A percentile compares a stretch with the other conserved stretches of the same genome.
Evolutionary conservation across 2,329 filamentous ascomycete species (phyloP).

Genomic region (Aureobasidium pullulans): DNA sequence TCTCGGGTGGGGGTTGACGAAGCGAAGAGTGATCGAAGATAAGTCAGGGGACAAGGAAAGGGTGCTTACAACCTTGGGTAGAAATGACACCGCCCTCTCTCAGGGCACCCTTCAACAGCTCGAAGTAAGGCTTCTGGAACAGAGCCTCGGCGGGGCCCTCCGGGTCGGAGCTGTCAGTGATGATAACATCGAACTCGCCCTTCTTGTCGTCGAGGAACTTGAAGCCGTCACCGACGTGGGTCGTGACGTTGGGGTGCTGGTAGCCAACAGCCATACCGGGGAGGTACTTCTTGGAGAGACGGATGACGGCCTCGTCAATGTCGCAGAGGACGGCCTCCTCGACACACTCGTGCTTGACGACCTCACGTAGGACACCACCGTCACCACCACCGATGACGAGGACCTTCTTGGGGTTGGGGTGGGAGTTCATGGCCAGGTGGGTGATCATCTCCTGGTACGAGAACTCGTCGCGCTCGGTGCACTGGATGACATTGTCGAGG

Average conservation of each 20-base stretch:
- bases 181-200: conserved; percentile 98
- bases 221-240: conserved; percentile 94
- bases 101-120: conserved; percentile 83
- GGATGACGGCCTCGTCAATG: conserved; percentile 98
- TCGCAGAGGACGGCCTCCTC: conserved; percentile 96
- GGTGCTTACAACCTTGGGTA: conserved; percentile 97
- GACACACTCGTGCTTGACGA: conserved; percentile 97
- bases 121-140: conserved; percentile 98
- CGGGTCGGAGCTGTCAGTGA: conserved; percentile 96
- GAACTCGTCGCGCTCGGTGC: conserved; percentile 98
- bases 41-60: conserved; percentile 42
- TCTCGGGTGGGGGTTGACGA: neutral
- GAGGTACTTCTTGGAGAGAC: conserved; percentile 96
- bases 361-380: conserved; percentile 93
- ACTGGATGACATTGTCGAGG: conserved; percentile 98
- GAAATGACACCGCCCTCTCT: conserved; percentile 95
- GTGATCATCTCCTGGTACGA: conserved; percentile 99
- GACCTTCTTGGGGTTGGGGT: conserved; percentile 97
- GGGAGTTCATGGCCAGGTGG: conserved; percentile 95
- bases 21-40: neutral
- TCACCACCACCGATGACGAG: conserved; percentile 97
- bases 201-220: conserved; percentile 96
- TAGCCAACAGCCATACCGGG: conserved; percentile 90
- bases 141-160: conserved; percentile 93
- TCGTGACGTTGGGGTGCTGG: conserved; percentile 82